phyloP scores from a whole-genome alignment of 1,284 basidiomycete species.

The Boletus subluridellus region DNA sequence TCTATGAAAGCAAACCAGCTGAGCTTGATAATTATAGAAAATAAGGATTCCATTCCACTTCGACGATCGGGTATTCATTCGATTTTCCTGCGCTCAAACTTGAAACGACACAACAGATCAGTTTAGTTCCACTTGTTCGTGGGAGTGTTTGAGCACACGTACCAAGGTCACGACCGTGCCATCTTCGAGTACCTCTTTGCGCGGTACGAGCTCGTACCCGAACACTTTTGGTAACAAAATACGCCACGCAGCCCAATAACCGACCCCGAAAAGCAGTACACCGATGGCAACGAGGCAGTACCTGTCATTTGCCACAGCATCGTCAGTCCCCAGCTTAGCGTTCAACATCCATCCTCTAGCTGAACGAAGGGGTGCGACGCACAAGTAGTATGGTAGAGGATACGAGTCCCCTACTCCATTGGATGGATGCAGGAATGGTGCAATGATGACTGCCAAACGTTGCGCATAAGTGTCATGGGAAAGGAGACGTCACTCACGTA shows the following conservation, averaged over 20 bases:
- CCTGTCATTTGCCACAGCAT: slow-evolving; percentile 24
- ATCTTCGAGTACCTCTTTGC: slow-evolving; percentile 37
- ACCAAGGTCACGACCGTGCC: neutral
- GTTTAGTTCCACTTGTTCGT: neutral
- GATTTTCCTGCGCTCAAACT: neutral
- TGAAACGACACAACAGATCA: neutral
- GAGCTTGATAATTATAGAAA: too few species aligned
- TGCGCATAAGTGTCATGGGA: neutral
- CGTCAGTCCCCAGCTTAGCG: neutral
- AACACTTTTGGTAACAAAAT: slow-evolving; percentile 48
- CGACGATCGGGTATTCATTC: neutral
- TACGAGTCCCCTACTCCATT: slow-evolving; percentile 56
- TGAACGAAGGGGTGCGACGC: slow-evolving; percentile 13
- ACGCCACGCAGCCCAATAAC: slow-evolving; percentile 58
- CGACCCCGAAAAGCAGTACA: slow-evolving; percentile 43
- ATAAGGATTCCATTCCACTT: neutral
- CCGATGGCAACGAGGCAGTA: slow-evolving; percentile 57
- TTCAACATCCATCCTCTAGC: neutral
- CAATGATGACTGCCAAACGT: slow-evolving; percentile 43
- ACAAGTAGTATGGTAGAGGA: slow-evolving; percentile 59
- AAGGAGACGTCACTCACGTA: slow-evolving; percentile 38
- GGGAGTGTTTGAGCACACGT: neutral
- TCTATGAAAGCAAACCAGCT: neutral
- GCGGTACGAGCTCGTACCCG: slow-evolving; percentile 47
- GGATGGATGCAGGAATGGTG: slow-evolving; percentile 54